Evolutionary conservation across 2,329 filamentous ascomycete species (phyloP), one percentile per base, ranked within the genome.

Genomic region (Harringtonia aguacate): DNA sequence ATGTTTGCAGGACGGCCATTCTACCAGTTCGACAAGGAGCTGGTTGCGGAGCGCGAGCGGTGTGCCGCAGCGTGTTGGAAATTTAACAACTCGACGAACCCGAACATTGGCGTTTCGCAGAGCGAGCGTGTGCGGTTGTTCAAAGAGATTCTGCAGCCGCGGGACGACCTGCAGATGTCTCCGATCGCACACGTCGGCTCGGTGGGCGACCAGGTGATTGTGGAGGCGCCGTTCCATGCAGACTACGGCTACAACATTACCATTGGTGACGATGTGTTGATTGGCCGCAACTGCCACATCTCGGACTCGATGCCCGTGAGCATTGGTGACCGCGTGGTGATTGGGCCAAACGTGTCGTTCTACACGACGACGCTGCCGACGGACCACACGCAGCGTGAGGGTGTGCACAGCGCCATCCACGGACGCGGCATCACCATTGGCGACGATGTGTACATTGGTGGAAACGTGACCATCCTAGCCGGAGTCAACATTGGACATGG

Each of bases 161-260:
- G 69, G 35, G 72, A 78, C 40, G 60, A 70, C 34, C 61, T 77
- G 41, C 68, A 73, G 46, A 61, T 77, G 33, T 74, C 78, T n/a
- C 64, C 72, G 10, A 60, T 74, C 43, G 70, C 69, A 34, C 70
- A 74, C 53, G 58, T 67, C 44, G 85, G 76, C 45, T 75, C 70
- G 21, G 75, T 92, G 6, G 86, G 86, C n/a, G 75, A 80, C 15
- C 78, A 82, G 44, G 82, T 86, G 6, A 71, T 81, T 35, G 84
- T 98, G 22, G 87, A 95, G 56, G 79, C 85, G 3, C 90, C 90
- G 0, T 97, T 98, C 61, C 81, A 74, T 38, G 95, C 90, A 59
- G 88, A 95, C 56, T 95, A 95, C 56, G 92, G 92, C 1, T 97
- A 95, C 66, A 97, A 98, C 60, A 84, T 97, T 54, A 75, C 76